phyloP scores from a whole-genome alignment of 495 filamentous ascomycete genomes.

The Talaromyces thailandensis region DNA sequence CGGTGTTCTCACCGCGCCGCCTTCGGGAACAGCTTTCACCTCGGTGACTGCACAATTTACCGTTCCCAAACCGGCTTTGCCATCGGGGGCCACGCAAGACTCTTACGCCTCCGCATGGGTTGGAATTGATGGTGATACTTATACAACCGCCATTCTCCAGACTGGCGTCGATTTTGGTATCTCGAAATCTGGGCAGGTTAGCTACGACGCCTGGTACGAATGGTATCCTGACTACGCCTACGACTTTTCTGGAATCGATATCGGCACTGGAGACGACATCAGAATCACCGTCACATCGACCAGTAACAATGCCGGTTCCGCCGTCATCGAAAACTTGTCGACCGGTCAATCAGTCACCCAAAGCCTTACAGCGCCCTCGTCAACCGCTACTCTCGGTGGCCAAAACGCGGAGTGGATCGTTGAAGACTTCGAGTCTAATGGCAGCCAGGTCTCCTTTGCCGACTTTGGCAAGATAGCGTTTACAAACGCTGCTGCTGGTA shows the following conservation, averaged over 20 bases:
- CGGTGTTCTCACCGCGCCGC: constrained; percentile 36
- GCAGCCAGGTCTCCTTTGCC: constrained; percentile 39
- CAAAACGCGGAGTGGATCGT: constrained; percentile 60
- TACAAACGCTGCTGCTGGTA: constrained; percentile 30
- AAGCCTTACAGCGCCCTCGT: constrained; percentile 28
- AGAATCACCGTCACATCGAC: constrained; percentile 42
- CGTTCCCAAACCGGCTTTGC: constrained; percentile 41
- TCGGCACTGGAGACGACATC: constrained; percentile 47
- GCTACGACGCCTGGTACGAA: constrained; percentile 56
- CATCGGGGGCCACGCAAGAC: constrained; percentile 22
- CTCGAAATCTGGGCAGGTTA: constrained; percentile 18
- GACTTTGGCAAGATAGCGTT: constrained; percentile 46
- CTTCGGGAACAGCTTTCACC: constrained; percentile 33
- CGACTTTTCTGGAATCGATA: constrained; percentile 41
- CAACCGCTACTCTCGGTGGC: constrained; percentile 26
- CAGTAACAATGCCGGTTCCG: constrained; percentile 39
- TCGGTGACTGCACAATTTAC: constrained; percentile 47
- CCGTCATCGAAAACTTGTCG: constrained; percentile 45
- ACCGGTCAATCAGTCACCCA: constrained; percentile 45
- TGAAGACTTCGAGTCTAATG: constrained; percentile 48
- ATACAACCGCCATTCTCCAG: constrained; percentile 47
- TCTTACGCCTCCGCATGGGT: constrained; percentile 50
- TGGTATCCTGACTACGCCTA: constrained; percentile 53
- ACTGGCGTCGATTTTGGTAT: constrained; percentile 53
- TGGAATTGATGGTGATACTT: constrained; percentile 54